A percentile compares a stretch with the other conserved stretches of the same genome.
Evolutionary conservation across 169 alveolate species (phyloP).

Genomic region (Plasmodium gonderi): DNA sequence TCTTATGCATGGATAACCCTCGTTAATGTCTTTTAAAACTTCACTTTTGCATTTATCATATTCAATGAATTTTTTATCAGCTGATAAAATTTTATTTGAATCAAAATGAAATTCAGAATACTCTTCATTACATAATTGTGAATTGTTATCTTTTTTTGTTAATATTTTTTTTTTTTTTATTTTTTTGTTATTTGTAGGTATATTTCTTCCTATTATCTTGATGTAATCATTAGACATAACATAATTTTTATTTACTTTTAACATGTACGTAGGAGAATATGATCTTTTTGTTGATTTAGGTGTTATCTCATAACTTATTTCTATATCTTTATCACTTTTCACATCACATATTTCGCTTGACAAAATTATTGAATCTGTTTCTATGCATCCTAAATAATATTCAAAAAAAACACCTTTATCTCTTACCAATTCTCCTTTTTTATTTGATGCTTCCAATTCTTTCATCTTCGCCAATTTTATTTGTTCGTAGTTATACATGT

Average conservation of each 20-base stretch:
- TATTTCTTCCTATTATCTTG: conserved; percentile 53
- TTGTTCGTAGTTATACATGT: conserved; percentile 26
- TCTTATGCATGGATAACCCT: conserved; percentile 71
- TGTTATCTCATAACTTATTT: conserved; percentile 38
- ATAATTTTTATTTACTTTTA: conserved; percentile 48
- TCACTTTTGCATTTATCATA: conserved; percentile 39
- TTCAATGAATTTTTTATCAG: conserved; percentile 47
- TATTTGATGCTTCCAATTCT: conserved; percentile 33
- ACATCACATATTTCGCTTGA: conserved; percentile 68
- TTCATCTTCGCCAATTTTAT: conserved; percentile 31
- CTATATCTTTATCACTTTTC: conserved; percentile 36
- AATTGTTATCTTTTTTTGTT: conserved; percentile 25
- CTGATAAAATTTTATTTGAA: conserved; percentile 12
- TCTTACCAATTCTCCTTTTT: conserved; percentile 30
- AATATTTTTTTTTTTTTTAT: conserved; percentile 24
- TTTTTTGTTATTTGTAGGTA: conserved; percentile 35
- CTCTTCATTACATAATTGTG: conserved; percentile 7
- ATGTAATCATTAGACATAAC: conserved; percentile 57
- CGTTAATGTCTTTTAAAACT: conserved; percentile 66
- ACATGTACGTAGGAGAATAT: conserved; percentile 56
- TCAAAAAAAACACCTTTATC: conserved; percentile 67
- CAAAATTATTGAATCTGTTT: conserved; percentile 49
- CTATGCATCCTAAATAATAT: conserved; percentile 64
- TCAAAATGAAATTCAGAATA: conserved; percentile 6
- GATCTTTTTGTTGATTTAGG: conserved; percentile 64